Base-by-base conservation (phyloP, 768 basidiomycete genomes). In the Rubroboletus pulcherrimus region DNA sequence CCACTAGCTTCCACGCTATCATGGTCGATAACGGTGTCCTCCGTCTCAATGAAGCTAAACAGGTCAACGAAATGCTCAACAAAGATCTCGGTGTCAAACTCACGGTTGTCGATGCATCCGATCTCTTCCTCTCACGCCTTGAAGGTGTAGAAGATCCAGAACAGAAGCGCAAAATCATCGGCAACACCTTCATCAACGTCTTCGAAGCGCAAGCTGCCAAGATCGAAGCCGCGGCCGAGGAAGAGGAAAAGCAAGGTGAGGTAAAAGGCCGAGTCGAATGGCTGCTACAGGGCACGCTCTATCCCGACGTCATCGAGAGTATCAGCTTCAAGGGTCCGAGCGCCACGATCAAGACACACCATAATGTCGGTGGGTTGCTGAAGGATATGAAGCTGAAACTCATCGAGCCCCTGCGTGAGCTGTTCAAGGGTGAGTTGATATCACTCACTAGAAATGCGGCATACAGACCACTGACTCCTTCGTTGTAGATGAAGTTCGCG, bases 1-100 rank as follows among this genome's bases (percentile, higher is more conserved):
- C 38, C 7, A 8, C 64, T 31, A 96, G 95, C 56, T 99, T 99
- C 81, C 97, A 96, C 66, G 97, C 95, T 10, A 97, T 98, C 75
- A 95, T 98, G 94, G 97, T 98, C 42, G 96, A 98, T 74, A 99
- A 99, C 66, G 97, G 97, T 54, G 96, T 98, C 30, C 80, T 99
- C 11, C 90, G 97, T 50, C 73, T 89, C 61, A 88, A 98, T 67
- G 97, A 99, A 71, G 94, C 87, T 10, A 68, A 81, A 51, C 93
- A 97, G 71, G 97, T 99, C 15, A 72, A 96, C 72, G 84, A 87
- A 63, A 98, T 96, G 94, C 81, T 99, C 49, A 91, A 87, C 73
- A 83, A 84, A 66, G 83, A 98, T 66, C 85, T 99, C 53, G 96
- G 96, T 44, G 93, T 99, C 62, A 98, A 95, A 75, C 81, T 99